Conservation (phyloP, 345 rosid species). For the Acer campestre region DNA sequence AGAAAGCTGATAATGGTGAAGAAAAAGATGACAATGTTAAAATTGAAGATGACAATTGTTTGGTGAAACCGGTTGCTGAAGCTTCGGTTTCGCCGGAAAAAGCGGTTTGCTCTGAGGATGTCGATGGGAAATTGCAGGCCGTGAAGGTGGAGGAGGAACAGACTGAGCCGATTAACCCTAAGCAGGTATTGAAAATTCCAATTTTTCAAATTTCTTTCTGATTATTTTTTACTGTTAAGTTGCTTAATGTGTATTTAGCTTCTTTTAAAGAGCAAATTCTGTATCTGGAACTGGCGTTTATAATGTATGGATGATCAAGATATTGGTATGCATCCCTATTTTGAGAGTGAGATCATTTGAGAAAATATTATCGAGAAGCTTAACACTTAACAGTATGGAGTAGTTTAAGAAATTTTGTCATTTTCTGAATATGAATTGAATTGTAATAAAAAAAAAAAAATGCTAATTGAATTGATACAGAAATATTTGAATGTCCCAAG, state of each 20-base stretch:
- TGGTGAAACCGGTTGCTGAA: constrained; percentile 8
- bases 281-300: too few relatives aligned
- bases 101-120: constrained; percentile 18
- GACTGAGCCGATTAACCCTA: constrained; percentile 26
- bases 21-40: constrained; percentile 9
- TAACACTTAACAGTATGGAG: not conserved
- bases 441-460: not conserved
- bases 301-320: too few relatives aligned
- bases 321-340: not conserved
- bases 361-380: not conserved
- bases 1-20: constrained; percentile 2
- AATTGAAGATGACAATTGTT: constrained; percentile 21
- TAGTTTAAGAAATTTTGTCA: not conserved
- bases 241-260: not conserved
- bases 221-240: not conserved
- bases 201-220: not conserved
- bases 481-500: not conserved
- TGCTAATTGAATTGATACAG: not conserved
- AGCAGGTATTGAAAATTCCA: constrained; percentile 32
- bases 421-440: not conserved
- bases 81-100: constrained; percentile 15
- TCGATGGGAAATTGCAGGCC: constrained; percentile 24
- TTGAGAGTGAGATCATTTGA: not conserved
- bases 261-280: too few relatives aligned
- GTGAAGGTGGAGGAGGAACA: constrained; percentile 25